Base-by-base conservation (phyloP, 2,329 filamentous ascomycete species). In the Fusarium dimerum region DNA sequence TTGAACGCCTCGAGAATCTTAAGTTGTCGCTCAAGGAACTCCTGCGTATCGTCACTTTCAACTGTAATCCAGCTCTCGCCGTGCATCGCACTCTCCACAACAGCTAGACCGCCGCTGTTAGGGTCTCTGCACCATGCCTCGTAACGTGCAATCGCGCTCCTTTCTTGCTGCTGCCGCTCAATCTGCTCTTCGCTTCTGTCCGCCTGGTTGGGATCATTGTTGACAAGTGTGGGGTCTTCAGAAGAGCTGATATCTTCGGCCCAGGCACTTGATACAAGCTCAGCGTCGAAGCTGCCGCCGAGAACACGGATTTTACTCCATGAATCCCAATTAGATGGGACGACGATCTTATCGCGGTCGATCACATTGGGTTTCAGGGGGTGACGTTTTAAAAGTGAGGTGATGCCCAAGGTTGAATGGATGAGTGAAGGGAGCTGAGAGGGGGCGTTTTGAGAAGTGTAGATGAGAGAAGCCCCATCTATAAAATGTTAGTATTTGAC, bases 281-380 rank as follows among this genome's bases (percentile, higher is more conserved):
- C 94, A 18, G 95, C 90, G 61, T 97, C 91, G 64, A 97, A 97
- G 0, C 87, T 90, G 67, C 96, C 94, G 48, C 91, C 85, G 29
- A 97, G 78, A 42, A 97, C 91, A 40, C 93, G 83, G 54, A 99
- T 97, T 74, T 97, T 99, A 54, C 92, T 92, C 90, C 92, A 97
- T 0, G 92, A 97, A 72, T 99, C 94, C 94, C 94, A 99, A 70
- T 97, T 97, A 15, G 92, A 89, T 2, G 93, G 93, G 1, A 99
- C 89, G 6, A 97, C 80, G 49, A 99, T 92, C 78, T 95, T 95
- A 71, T 96, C 92, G 54, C 93, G 83, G 73, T 94, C 94, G 60
- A 95, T 94, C 55, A 95, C 89, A 64, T 96, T 96, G 69, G 92
- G 89, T 73, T 91, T 94, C 20, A 95, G 79, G 20, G 88, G 84